phyloP scores from a whole-genome alignment of 148 eudicot genomes.

The Rhododendron ovatum region DNA sequence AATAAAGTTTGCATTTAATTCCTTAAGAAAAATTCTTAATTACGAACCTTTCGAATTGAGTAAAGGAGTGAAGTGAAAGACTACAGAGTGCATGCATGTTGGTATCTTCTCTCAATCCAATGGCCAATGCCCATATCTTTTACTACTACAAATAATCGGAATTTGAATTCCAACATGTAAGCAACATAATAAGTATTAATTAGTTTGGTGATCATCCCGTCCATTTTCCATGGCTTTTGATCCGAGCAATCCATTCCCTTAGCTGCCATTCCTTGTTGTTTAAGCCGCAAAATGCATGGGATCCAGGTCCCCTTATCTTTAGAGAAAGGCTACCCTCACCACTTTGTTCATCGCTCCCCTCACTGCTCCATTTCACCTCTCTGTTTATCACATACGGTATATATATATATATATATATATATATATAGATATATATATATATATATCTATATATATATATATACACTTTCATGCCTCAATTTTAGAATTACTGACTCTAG shows the following conservation, averaged over 20 bases:
- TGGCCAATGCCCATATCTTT: background rate
- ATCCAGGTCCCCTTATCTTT: background rate
- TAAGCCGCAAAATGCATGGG: background rate
- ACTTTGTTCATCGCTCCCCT: no score
- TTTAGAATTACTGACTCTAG: no score
- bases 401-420: no score
- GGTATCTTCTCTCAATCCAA: background rate
- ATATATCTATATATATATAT: no score
- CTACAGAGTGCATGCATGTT: background rate
- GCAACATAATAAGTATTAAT: no score
- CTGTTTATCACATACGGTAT: no score
- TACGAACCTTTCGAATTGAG: background rate
- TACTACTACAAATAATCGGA: background rate
- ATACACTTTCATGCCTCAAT: background rate
- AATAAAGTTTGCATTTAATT: background rate
- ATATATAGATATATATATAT: no score
- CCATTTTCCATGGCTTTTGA: background rate
- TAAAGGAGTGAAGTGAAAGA: no score
- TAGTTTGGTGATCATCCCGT: background rate
- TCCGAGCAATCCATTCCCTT: background rate
- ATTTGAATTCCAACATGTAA: no score
- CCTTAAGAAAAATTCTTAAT: background rate
- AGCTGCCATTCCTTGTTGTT: background rate
- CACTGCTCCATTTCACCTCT: no score
- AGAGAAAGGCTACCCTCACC: no score